Base-by-base conservation (phyloP, 257 asterid genomes). In the Lithospermum erythrorhizon region DNA sequence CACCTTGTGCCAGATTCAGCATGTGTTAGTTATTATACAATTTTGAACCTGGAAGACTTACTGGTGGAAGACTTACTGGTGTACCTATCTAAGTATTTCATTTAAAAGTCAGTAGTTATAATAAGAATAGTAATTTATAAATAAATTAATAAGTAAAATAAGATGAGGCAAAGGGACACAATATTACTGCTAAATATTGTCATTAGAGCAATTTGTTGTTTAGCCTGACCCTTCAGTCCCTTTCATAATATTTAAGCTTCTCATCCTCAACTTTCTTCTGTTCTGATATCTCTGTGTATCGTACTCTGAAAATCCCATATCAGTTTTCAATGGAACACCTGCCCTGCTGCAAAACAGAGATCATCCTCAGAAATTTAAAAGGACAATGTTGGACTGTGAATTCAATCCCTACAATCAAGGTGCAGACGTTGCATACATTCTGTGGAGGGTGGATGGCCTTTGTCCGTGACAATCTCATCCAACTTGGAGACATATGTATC, bases 401-500 rank as follows among this genome's bases (percentile, higher is more conserved):
- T 76, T 87, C 97, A 27, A 74, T 90, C 78, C 95, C 97, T 30
- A 81, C 93, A 9, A 23, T 68, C 18, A 90, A 82, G 83, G 97
- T 90, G 67, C 94, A 82, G 71, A 75, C 90, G 0, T 60, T 90
- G 81, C 97, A 87, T 67, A 90, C 97, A 22, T 82, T 90, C 68
- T 90, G 97, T 73, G 97, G 97, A 67, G 97, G 97, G 55, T 90
- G 97, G 97, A 84, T 87, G 83, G 91, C 95, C 59, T 90, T 90
- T 81, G 95, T 87, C 65, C 93, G 95, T 58, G 93, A 84, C 30
- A 90, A 90, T 66, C 76, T 78, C 68, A 72, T 89, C 72, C 94
- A 82, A 73, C 72, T 84, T 82, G 97, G 97, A 59, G 97, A 89
- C 72, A 87, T 89, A 58, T 89, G 97, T 90, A 89, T 89, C 62